phyloP scores from a whole-genome alignment of 768 basidiomycete species.

The Trametes sanguinea region DNA sequence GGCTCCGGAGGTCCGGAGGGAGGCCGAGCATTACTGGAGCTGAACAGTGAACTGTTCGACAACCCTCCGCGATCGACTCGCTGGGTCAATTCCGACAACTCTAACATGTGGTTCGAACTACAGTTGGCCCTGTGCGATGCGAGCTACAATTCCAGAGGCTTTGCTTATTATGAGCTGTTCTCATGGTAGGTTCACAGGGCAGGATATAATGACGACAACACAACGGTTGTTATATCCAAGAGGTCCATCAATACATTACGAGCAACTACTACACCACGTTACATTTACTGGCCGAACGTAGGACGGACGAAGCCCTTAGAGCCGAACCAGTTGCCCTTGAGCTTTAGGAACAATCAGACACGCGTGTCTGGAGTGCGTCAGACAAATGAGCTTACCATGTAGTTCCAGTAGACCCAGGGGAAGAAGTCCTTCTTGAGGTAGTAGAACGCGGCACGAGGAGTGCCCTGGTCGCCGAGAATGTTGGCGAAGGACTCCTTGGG shows the following conservation, averaged over 20 bases:
- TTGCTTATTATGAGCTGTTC: too few relatives aligned
- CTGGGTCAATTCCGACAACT: not conserved
- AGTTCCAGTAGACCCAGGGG: conserved; percentile 78
- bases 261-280: not conserved
- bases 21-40: too few relatives aligned
- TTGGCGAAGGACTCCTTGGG: conserved; percentile 84
- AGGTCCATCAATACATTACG: not conserved
- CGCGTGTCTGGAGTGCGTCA: not conserved
- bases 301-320: conserved; percentile 44
- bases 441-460: conserved; percentile 76
- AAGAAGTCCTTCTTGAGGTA: conserved; percentile 84
- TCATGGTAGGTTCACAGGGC: too few relatives aligned
- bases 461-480: conserved; percentile 72
- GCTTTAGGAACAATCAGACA: conserved; percentile 19
- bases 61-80: too few relatives aligned
- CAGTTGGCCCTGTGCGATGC: too few relatives aligned
- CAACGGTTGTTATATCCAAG: not conserved
- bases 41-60: too few relatives aligned
- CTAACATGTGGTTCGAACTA: not conserved
- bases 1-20: not conserved
- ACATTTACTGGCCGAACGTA: conserved; percentile 31
- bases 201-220: too few relatives aligned
- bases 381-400: conserved; percentile 50
- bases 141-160: too few relatives aligned
- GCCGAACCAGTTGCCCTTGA: conserved; percentile 53